Evolutionary conservation across 495 filamentous ascomycete species (phyloP).

Genomic region (Pyrenopolyporus hunteri): DNA sequence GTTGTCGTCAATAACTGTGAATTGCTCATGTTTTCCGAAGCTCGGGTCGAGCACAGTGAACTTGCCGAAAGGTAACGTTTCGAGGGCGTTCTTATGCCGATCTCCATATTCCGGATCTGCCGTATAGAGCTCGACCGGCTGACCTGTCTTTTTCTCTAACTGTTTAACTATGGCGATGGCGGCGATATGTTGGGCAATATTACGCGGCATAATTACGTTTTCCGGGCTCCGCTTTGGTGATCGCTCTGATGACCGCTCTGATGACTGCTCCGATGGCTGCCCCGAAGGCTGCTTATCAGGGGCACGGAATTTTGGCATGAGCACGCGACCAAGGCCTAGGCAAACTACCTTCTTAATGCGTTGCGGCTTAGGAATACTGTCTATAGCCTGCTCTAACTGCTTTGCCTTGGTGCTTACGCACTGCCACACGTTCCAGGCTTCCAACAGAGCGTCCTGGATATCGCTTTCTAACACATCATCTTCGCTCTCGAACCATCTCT

Average conservation of each 20-base stretch:
- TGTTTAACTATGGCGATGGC: conserved; percentile 12
- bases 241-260: neutral
- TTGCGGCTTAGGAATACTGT: conserved; percentile 16
- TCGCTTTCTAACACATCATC: neutral
- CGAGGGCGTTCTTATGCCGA: conserved; percentile 11
- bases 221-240: neutral
- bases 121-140: conserved; percentile 4
- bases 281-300: neutral
- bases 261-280: neutral
- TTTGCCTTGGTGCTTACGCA: conserved; percentile 1
- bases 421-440: conserved; percentile 19
- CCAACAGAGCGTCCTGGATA: conserved; percentile 6
- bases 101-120: conserved; percentile 21
- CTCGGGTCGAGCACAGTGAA: conserved; percentile 21
- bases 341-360: conserved; percentile 23
- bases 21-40: conserved; percentile 23
- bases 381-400: conserved; percentile 7
- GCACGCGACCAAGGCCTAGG: conserved; percentile 12
- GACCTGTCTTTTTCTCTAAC: conserved; percentile 5
- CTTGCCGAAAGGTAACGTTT: neutral
- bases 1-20: conserved; percentile 20
- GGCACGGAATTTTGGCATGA: neutral
- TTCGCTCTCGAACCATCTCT: neutral
- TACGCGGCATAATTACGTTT: conserved; percentile 7
- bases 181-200: conserved; percentile 21